These are phyloP conservation scores for Pistacia vera DNA, from an alignment of 345 rosid genomes.

Conservation along the genomic window DNA sequence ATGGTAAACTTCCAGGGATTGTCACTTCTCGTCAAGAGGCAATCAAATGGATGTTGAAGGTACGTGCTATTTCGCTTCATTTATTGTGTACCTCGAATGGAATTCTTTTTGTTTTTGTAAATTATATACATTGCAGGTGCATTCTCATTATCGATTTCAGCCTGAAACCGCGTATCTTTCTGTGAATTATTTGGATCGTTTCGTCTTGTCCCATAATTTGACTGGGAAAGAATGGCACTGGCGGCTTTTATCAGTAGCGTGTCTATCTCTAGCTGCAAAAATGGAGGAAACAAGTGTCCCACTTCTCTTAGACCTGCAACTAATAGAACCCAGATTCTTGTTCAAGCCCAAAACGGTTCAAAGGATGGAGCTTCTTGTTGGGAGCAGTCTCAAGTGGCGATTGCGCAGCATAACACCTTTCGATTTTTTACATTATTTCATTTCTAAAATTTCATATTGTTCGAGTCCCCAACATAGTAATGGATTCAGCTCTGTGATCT, in stretches of 20 bases:
- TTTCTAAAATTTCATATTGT: conserved; percentile 21
- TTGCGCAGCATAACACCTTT: conserved; percentile 39
- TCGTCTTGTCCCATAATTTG: conserved; percentile 25
- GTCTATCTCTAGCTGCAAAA: conserved; percentile 48
- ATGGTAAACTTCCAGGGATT: conserved; percentile 18
- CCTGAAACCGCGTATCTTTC: conserved; percentile 38
- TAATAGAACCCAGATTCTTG: conserved; percentile 30
- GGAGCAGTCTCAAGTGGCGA: conserved; percentile 39
- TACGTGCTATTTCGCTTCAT: background rate
- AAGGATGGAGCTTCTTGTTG: conserved; percentile 42
- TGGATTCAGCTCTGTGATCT: background rate
- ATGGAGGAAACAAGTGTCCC: conserved; percentile 45
- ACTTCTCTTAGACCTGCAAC: conserved; percentile 39
- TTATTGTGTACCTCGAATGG: too few species aligned
- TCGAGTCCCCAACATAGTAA: conserved; percentile 1
- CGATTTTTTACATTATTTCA: conserved; percentile 32
- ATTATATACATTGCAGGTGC: conserved; percentile 23
- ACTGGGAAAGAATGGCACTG: conserved; percentile 35
- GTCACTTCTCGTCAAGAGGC: conserved; percentile 32
- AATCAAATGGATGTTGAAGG: conserved; percentile 43
- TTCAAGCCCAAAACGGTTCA: conserved; percentile 37
- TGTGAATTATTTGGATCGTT: conserved; percentile 43
- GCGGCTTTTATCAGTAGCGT: conserved; percentile 41
- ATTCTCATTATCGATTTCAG: conserved; percentile 28
- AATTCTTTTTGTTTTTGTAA: background rate